Conservation (phyloP, 176 grass and related monocot species). For the Oryza longistaminata region DNA sequence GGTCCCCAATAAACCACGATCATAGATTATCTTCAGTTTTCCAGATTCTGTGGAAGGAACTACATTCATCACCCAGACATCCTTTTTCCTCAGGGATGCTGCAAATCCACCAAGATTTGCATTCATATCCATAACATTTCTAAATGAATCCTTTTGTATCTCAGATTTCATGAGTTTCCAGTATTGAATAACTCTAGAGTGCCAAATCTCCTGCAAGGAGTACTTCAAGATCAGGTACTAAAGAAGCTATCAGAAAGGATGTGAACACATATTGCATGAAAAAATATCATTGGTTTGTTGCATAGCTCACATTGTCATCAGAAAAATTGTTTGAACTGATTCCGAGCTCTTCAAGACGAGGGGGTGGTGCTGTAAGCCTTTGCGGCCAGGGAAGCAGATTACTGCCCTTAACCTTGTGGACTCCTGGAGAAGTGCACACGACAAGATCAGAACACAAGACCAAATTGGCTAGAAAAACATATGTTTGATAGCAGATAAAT, state of each 20-base stretch:
- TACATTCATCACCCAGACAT: slow-evolving; percentile 90
- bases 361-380: slow-evolving; percentile 65
- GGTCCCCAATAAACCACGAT: slow-evolving; percentile 76
- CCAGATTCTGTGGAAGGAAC: slow-evolving; percentile 52
- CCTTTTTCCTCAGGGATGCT: slow-evolving; percentile 60
- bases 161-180: slow-evolving; percentile 74
- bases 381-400: slow-evolving; percentile 72
- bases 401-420: slow-evolving; percentile 51
- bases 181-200: slow-evolving; percentile 61
- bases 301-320: slow-evolving; percentile 55
- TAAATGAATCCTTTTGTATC: slow-evolving; percentile 58
- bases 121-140: slow-evolving; percentile 83
- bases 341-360: slow-evolving; percentile 64
- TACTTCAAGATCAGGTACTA: slow-evolving; percentile 26
- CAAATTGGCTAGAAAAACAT: not conserved
- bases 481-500: not conserved
- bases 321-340: slow-evolving; percentile 51
- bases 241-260: not conserved
- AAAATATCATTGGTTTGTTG: not conserved
- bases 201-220: slow-evolving; percentile 60
- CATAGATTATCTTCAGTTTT: slow-evolving; percentile 81
- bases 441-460: slow-evolving; percentile 1
- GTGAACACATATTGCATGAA: not conserved
- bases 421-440: slow-evolving; percentile 42
- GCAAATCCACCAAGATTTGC: slow-evolving; percentile 82